Base-by-base conservation (phyloP, 2,329 filamentous ascomycete genomes). In the Bertia moriformis region DNA sequence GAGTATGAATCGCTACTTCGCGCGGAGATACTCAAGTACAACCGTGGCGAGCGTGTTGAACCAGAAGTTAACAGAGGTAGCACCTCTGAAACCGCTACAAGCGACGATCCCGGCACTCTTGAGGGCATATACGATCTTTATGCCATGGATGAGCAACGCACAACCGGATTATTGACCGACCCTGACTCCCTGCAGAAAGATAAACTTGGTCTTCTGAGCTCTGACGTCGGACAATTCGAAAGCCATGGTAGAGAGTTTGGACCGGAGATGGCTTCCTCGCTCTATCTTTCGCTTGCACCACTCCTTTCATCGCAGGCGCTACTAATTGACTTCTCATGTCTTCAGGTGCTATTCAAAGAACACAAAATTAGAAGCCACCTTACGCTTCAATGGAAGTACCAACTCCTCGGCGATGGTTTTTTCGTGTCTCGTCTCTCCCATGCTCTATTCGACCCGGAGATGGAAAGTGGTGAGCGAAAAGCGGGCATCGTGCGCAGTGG, bases 1-100 rank as follows among this genome's bases (percentile, higher is more conserved):
- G 39, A 30, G 10, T 46, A 48, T 29, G 46, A 48, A 38, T 30
- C 33, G 10, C 35, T 43, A 29, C 45, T 47, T 14, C 40, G 37
- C 14, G 40, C 36, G 4, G 46, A 43, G 12, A 42, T 48, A 14
- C 22, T 41, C n/a, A 41, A 36, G 29, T 48, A 48, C 24, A 35
- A 32, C 14, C 19, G 18, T 14, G 24, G 35, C 18, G n/a, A 35
- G 18, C 10, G 15, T 17, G 7, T 27, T n/a, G 22, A 27, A 27
- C 7, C 22, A 27, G 22, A 27, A 27, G 22, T 27, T n/a, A n/a
- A 27, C 22, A 27, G 22, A 27, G 22, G 22, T 7, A 7, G n/a
- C 7, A 27, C 22, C 22, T 27, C 22, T n/a, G 22, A 27, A n/a
- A 10, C 22, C 7, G 10, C 24, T 29, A n/a, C 24, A 10, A n/a